Base-by-base conservation (phyloP, 257 asterid species). In the Solanum okadae region DNA sequence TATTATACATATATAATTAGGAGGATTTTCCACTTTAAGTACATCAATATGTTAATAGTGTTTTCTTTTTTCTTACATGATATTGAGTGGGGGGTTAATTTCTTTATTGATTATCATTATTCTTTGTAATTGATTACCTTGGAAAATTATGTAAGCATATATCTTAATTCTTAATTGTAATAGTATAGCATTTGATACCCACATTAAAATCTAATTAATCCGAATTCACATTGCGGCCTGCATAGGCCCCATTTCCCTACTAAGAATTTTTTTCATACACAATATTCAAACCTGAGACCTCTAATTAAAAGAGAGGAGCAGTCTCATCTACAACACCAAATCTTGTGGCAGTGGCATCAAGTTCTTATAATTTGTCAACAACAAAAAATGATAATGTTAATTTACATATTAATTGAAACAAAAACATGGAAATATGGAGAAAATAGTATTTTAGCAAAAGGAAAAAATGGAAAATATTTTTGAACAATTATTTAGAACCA, bases 221-320 rank as follows among this genome's bases (percentile, higher is more conserved):
- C 0, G 0, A 56, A 59, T 59, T 20, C 27, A 22, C 5, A 7
- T 20, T 56, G 25, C 0, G 0, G 65, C 25, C 25, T 8, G 0
- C 12, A 20, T 56, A 20, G n/a, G 12, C 67, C 67, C 12, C 4
- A 52, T 49, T 49, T 16, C 9, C 4, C n/a, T 52, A 52, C 4
- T 0, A 56, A 56, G n/a, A 18, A 6, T 56, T 56, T 20, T 56
- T 56, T 56, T 56, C 65, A 56, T 56, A 20, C n/a, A 1, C 25
- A 56, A 56, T 3, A 20, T 3, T 20, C 25, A 0, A 56, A 56
- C n/a, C 4, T 56, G 0, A 7, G 11, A 20, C 2, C 65, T 20
- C 4, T 56, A 3, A 56, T 56, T 56, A 56, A 46, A 46, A 20
- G 23, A 56, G n/a, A 56, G 65, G 0, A 22, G 12, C 67, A 20